Base-by-base conservation (phyloP, 805 yeast species). In the Cyberlindnera maritima region DNA sequence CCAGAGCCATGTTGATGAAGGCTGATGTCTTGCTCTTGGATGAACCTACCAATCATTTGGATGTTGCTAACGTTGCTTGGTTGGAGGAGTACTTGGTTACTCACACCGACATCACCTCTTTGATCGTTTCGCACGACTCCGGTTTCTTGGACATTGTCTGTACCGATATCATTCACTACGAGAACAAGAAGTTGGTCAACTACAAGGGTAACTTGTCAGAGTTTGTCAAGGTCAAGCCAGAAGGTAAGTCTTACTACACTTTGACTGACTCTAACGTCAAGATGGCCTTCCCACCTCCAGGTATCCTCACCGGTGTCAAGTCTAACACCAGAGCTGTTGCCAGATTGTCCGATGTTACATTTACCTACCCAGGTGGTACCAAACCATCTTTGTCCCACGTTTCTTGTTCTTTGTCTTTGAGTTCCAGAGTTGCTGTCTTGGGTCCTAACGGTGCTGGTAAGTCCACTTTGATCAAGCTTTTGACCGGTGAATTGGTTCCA, bases 371-470 rank as follows among this genome's bases (percentile, higher is more conserved):
- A 23, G 96, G 96, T 48, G 88, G 90, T 23, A 68, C 80, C 17
- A 87, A 88, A 64, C 96, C 96, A 29, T 88, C 96, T 2, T 74
- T 92, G 59, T 63, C 67, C 26, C 63, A 87, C 62, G 94, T 90
- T 33, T 85, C 96, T 2, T 88, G 96, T 69, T 86, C 96, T n/a
- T 76, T 94, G 50, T 87, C 96, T 3, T 74, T 92, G 56, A 88
- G 96, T n/a, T 92, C 98, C 29, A 84, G 99, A 72, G 96, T 92
- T 54, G 98, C 98, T 39, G 83, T 94, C 60, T 71, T 94, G 48
- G 99, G 99, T 46, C 97, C 98, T 52, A 92, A 92, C 67, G 99
- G 99, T 77, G 99, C 99, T 44, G 99, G 99, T 74, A 92, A 92
- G 68, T 89, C 97, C 12, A 92, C 99, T 15, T 77, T 94, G 62